phyloP scores from a whole-genome alignment of 1,139 yeast species.

The Debaryomyces subglobosus region DNA sequence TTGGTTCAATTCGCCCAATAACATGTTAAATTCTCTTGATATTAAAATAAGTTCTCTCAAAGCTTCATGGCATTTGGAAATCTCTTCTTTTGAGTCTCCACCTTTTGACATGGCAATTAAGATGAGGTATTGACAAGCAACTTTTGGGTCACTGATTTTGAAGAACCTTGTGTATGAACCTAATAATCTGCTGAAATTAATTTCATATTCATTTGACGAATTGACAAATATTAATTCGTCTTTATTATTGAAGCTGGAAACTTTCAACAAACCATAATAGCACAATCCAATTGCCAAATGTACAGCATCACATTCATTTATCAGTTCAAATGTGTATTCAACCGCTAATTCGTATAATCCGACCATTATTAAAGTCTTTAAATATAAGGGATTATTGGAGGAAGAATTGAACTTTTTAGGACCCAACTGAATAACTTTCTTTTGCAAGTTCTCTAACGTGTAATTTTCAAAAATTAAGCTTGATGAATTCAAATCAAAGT shows the following conservation, averaged over 20 bases:
- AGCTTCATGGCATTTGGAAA: slow-evolving; percentile 72
- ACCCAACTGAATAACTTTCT: slow-evolving; percentile 72
- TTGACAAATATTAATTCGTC: slow-evolving; percentile 39
- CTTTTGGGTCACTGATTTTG: slow-evolving; percentile 83
- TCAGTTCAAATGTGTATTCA: slow-evolving; percentile 61
- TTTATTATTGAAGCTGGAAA: slow-evolving; percentile 35
- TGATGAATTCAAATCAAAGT: slow-evolving; percentile 27
- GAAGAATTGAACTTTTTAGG: slow-evolving; percentile 67
- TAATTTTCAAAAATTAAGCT: slow-evolving; percentile 72
- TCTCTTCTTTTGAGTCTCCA: slow-evolving; percentile 44
- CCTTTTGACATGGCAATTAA: slow-evolving; percentile 62
- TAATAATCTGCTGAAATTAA: slow-evolving; percentile 61
- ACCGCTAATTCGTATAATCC: slow-evolving; percentile 87
- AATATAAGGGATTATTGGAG: slow-evolving; percentile 71
- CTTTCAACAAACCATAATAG: slow-evolving; percentile 71
- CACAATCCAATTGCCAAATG: slow-evolving; percentile 85
- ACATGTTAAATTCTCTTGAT: slow-evolving; percentile 78
- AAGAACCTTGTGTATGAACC: slow-evolving; percentile 80
- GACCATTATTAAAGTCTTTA: slow-evolving; percentile 71
- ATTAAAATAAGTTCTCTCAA: slow-evolving; percentile 82
- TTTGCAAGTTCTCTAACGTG: slow-evolving; percentile 73
- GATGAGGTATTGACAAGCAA: slow-evolving; percentile 85
- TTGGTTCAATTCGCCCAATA: slow-evolving; percentile 75
- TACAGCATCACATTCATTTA: slow-evolving; percentile 83
- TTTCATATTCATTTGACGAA: slow-evolving; percentile 41